phyloP scores from a whole-genome alignment of 2,329 filamentous ascomycete genomes.

The Dichotomopilus funicola region DNA sequence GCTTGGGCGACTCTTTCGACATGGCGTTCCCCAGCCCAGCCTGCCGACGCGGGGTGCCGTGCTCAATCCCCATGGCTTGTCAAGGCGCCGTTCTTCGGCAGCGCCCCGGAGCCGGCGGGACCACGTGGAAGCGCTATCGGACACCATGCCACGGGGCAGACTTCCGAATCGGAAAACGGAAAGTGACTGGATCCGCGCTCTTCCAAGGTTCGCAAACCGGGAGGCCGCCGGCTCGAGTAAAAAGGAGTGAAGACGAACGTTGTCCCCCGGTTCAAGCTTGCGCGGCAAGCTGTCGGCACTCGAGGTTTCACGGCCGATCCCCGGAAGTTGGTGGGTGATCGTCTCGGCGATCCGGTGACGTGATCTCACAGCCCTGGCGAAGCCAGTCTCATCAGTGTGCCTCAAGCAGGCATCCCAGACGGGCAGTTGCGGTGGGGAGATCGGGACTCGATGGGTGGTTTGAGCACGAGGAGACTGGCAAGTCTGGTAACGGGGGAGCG shows the following conservation, averaged over 20 bases:
- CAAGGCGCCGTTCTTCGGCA: background rate
- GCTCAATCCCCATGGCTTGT: slow-evolving; percentile 1
- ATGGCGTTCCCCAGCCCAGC: slow-evolving; percentile 4
- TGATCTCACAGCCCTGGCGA: background rate
- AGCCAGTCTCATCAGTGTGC: background rate
- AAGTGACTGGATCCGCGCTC: no score
- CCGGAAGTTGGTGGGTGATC: background rate
- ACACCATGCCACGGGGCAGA: background rate
- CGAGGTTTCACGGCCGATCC: background rate
- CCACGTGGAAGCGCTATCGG: slow-evolving; percentile 8
- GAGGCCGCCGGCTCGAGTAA: no score
- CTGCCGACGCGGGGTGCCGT: slow-evolving; percentile 1
- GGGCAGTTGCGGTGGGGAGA: no score
- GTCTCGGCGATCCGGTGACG: slow-evolving; percentile 1
- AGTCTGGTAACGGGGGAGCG: no score
- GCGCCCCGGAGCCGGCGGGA: slow-evolving; percentile 3
- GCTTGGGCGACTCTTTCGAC: background rate
- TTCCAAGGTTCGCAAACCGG: no score
- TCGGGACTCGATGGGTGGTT: no score
- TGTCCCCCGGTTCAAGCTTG: background rate
- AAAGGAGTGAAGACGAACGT: background rate
- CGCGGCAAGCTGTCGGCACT: background rate
- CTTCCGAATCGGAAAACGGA: background rate
- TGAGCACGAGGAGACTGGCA: no score
- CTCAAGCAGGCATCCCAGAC: no score